These are phyloP conservation scores for Bipolaris victoriae DNA, from an alignment of 2,329 filamentous ascomycete species.

Conservation along the genomic window DNA sequence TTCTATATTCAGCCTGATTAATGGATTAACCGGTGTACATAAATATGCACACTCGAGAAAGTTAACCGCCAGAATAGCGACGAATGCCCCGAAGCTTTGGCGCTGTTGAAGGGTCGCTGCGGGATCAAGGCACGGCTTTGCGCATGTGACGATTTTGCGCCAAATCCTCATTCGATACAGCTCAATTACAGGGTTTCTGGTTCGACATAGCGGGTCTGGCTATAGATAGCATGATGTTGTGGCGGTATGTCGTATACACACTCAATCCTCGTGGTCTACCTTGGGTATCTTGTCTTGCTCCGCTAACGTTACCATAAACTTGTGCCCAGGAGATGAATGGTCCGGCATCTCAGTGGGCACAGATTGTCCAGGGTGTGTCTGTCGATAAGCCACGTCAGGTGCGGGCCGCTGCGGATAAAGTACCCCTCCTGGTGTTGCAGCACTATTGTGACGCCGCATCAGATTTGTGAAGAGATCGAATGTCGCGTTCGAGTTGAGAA, in stretches of 20 bases:
- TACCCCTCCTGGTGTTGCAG: background rate
- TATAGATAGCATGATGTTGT: background rate
- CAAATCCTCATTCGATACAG: background rate
- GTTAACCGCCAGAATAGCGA: background rate
- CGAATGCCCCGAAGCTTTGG: background rate
- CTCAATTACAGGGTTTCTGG: background rate
- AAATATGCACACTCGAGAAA: constrained; percentile 3
- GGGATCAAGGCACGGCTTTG: background rate
- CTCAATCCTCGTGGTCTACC: background rate
- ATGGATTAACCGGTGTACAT: constrained; percentile 6
- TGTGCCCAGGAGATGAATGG: background rate
- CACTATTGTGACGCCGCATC: background rate
- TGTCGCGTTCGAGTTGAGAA: constrained; percentile 18
- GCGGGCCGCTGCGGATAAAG: constrained; percentile 11
- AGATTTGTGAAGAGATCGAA: constrained; percentile 13
- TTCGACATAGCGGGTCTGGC: background rate
- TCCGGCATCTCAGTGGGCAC: background rate
- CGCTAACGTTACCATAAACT: background rate
- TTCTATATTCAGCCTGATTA: background rate
- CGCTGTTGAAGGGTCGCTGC: constrained; percentile 4
- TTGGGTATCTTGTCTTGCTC: background rate
- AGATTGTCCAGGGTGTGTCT: background rate
- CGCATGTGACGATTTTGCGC: background rate
- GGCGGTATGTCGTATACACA: background rate
- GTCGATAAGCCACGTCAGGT: constrained; percentile 7